These are phyloP conservation scores for Ogataea sp. DNA, from an alignment of 805 yeast species.

Conservation along the genomic window DNA sequence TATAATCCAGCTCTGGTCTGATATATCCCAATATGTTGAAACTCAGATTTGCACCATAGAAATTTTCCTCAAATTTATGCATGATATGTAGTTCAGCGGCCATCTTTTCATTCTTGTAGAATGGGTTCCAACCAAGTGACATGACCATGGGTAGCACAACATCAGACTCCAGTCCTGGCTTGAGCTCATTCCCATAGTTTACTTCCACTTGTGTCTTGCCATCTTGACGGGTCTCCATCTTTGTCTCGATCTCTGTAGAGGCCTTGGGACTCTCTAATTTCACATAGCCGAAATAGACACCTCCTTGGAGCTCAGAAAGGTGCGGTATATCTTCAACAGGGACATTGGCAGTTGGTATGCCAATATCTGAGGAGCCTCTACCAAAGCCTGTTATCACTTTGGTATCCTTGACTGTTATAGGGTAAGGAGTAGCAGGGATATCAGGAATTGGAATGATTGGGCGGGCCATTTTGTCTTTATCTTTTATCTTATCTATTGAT, in stretches of 20 bases:
- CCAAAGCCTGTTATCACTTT: conserved; percentile 80
- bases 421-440: conserved; percentile 36
- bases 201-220: conserved; percentile 38
- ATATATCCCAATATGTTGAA: conserved; percentile 79
- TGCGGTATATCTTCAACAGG: conserved; percentile 44
- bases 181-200: conserved; percentile 51
- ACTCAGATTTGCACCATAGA: conserved; percentile 75
- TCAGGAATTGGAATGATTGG: conserved; percentile 34
- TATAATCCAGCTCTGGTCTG: conserved; percentile 84
- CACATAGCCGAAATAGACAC: conserved; percentile 82
- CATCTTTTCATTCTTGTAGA: conserved; percentile 67
- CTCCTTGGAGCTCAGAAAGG: conserved; percentile 45
- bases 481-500: too few species aligned
- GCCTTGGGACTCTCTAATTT: conserved; percentile 12
- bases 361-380: conserved; percentile 87
- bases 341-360: conserved; percentile 93
- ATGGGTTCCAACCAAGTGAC: conserved; percentile 96
- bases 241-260: conserved; percentile 22
- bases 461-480: conserved; percentile 22
- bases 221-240: conserved; percentile 13
- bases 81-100: conserved; percentile 85
- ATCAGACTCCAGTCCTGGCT: conserved; percentile 28
- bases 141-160: conserved; percentile 77
- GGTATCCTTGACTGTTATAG: conserved; percentile 37
- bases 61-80: conserved; percentile 56